Evolutionary conservation across 768 basidiomycete species (phyloP).

Genomic region (Suillus subaureus): DNA sequence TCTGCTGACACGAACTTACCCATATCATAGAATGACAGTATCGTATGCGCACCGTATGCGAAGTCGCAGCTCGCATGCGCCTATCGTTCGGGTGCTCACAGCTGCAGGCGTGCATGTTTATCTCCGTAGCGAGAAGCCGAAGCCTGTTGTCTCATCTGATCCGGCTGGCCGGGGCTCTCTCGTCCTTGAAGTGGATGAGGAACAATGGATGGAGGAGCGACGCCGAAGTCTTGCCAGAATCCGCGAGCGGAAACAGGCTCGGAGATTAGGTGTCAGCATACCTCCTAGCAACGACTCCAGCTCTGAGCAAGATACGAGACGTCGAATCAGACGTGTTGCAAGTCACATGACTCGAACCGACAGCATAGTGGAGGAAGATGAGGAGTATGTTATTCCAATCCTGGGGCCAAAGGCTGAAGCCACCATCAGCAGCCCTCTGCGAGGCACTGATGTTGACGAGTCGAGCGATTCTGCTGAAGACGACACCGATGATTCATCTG

Average conservation of each 20-base stretch:
- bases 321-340: conserved; percentile 21
- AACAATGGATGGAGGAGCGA: conserved; percentile 39
- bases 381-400: conserved; percentile 15
- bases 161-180: conserved; percentile 6
- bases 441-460: conserved; percentile 9
- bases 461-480: conserved; percentile 18
- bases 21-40: conserved; percentile 53
- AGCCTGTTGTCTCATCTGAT: conserved; percentile 7
- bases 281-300: conserved; percentile 16
- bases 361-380: conserved; percentile 34
- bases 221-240: conserved; percentile 33
- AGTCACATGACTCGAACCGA: conserved; percentile 31
- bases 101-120: conserved; percentile 52
- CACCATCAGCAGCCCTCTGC: conserved; percentile 3
- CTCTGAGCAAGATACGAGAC: conserved; percentile 14
- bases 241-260: conserved; percentile 35
- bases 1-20: conserved; percentile 8
- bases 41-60: conserved; percentile 87
- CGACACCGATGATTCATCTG: conserved; percentile 24
- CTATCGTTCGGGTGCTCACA: conserved; percentile 67
- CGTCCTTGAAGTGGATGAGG: conserved; percentile 26
- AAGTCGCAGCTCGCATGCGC: conserved; percentile 69
- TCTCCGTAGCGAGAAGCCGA: conserved; percentile 23
- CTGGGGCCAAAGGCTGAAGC: not conserved
- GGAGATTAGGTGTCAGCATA: conserved; percentile 30